Evolutionary conservation across 2,329 filamentous ascomycete genomes (phyloP), one percentile per base, ranked within the genome.

Genomic region (Paraconiothyrium brasiliense): DNA sequence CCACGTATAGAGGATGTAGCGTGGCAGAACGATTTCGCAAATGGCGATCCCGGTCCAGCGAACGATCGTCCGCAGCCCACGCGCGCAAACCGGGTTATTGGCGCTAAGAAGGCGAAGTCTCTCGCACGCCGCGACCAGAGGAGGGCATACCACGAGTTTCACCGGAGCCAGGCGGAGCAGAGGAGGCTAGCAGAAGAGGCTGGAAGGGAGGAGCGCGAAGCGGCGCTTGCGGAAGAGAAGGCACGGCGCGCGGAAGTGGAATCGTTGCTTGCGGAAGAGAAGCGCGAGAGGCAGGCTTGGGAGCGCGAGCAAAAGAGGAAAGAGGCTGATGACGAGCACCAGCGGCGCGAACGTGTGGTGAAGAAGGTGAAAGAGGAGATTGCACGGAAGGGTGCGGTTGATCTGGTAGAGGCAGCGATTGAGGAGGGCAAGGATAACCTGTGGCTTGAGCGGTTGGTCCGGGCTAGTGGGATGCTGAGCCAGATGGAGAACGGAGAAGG

Each of bases 101-200:
- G 83, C 57, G 79, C 82, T 11, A 84, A 84, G 64, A 84, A 84
- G 66, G 82, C 82, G 1, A 83, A 82, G 57, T 81, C 80, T 2
- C 74, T 84, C 8, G 81, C 81, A 0, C 78, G 81, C 20, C 76
- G 76, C 58, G 81, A 84, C 60, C 76, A 80, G 61, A 73, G 76
- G 1, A 68, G 78, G 16, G 77, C 77, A 16, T 85, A 85, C 68
- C 78, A 84, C 67, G 84, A 85, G 65, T 85, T 84, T 66, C 74
- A 80, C 62, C 76, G 82, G 1, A 78, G 80, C 14, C 81, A 84
- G 72, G 82, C 81, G 4, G 82, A 84, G 47, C 75, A 80, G 22
- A 79, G 83, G 22, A 76, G 82, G 0, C 73, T 79, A 1, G 71
- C 71, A 11, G 82, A 83, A 9, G 80, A 78, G 0, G 79, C 78